Base-by-base conservation (phyloP, 1,139 yeast genomes). In the Taphrina pruni region DNA sequence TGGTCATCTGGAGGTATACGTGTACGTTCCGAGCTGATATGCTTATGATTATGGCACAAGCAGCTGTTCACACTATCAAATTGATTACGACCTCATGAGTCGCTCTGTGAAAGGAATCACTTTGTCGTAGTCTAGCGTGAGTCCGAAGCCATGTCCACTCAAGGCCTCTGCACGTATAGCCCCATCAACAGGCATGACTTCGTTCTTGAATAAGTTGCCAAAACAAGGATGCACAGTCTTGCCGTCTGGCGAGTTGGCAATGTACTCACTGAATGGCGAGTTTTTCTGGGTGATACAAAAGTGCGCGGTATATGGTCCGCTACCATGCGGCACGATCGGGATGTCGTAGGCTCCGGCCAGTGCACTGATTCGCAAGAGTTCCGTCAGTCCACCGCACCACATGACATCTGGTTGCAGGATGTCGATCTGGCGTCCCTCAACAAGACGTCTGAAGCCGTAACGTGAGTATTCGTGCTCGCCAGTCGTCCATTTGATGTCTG, bases 301-400 rank as follows among this genome's bases (percentile, higher is more conserved):
- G 74, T 83, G 85, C 75, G 83, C 82, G 3, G 84, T 81, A 75
- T 83, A 82, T 58, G 85, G 84, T 69, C 85, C 85, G 21, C 83
- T 80, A 46, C 85, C 85, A 73, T 83, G 85, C 51, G 85, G 84
- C 67, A 83, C 85, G 60, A 83, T 83, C 38, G 85, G 85, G 60
- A 82, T 81, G 72, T 83, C 85, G 72, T 83, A 83, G 35, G 85
- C 85, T 68, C 83, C 84, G 38, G 85, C 85, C 73, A 82, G 84
- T 26, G 80, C 81, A 64, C 84, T 81, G 56, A 83, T 78, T 73
- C 81, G 80, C 70, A 82, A 76, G 54, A 82, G 75, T 75, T 82
- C 85, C 38, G 85, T 82, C 77, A 82, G 74, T 46, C 85, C 85
- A 60, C 85, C 85, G 70, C 82, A 83, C 85, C 85, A 83, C 85